Evolutionary conservation across 257 asterid genomes (phyloP).

Genomic region (Solanum dulcamara): DNA sequence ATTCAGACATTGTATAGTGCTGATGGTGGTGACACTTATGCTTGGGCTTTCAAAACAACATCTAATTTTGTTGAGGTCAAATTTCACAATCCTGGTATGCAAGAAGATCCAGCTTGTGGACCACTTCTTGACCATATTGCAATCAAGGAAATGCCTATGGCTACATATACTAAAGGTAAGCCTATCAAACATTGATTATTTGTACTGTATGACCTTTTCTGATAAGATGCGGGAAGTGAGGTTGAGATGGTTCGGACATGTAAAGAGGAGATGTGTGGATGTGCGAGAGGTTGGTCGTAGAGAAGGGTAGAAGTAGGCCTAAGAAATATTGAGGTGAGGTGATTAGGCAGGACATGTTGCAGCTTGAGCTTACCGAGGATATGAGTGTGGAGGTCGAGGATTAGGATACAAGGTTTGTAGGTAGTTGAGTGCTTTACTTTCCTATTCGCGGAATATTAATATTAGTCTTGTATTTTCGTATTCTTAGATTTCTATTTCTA

Average conservation of each 20-base stretch:
- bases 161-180: slow-evolving; percentile 30
- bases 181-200: not conserved
- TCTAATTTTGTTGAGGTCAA: slow-evolving; percentile 44
- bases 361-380: not conserved
- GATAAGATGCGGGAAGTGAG: too few species aligned
- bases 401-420: not conserved
- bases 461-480: not conserved
- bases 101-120: slow-evolving; percentile 77
- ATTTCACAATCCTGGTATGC: slow-evolving; percentile 60
- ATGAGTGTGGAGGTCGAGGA: not conserved
- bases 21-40: slow-evolving; percentile 77
- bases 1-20: slow-evolving; percentile 62
- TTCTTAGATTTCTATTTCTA: not conserved
- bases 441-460: not conserved
- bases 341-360: not conserved
- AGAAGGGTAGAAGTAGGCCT: not conserved
- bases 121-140: slow-evolving; percentile 71
- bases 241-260: not conserved
- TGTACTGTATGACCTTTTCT: not conserved
- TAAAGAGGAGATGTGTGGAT: not conserved
- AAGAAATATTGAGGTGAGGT: not conserved
- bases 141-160: slow-evolving; percentile 48
- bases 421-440: not conserved
- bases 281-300: not conserved
- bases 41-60: slow-evolving; percentile 56